Conservation (phyloP, 345 rosid genomes). For the Passiflora organensis region DNA sequence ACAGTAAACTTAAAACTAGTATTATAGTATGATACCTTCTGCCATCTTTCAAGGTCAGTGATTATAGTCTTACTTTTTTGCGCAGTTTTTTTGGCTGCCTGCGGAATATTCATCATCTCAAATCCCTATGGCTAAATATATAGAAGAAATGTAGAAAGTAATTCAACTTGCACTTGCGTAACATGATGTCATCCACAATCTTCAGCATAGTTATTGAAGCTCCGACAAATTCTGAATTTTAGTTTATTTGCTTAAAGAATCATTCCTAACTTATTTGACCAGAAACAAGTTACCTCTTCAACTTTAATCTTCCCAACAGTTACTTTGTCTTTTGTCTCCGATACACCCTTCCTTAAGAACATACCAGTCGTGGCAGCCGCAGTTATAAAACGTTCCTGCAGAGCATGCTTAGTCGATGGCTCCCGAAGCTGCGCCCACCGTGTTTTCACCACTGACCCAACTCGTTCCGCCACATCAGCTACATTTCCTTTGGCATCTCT, state of each 20-base stretch:
- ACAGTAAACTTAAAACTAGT: conserved; percentile 5
- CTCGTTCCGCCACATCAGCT: conserved; percentile 72
- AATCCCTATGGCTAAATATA: neutral
- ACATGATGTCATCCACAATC: too few species aligned
- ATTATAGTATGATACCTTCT: conserved; percentile 55
- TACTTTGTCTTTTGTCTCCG: conserved; percentile 88
- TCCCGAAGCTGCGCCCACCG: conserved; percentile 81
- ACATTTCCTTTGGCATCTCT: conserved; percentile 94
- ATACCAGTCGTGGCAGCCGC: conserved; percentile 92
- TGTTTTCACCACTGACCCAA: conserved; percentile 61
- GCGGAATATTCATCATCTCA: conserved; percentile 23
- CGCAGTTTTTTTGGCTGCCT: conserved; percentile 90
- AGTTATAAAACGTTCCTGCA: conserved; percentile 71
- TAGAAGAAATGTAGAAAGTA: neutral
- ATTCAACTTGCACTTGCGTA: too few species aligned
- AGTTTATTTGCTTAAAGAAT: too few species aligned
- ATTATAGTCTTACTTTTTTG: conserved; percentile 78
- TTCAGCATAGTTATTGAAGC: too few species aligned
- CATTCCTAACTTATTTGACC: too few species aligned
- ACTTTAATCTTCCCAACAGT: conserved; percentile 82
- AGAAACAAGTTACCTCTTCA: conserved; percentile 59
- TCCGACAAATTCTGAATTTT: too few species aligned
- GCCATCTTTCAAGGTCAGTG: conserved; percentile 94
- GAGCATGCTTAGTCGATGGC: conserved; percentile 76
- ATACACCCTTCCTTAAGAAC: conserved; percentile 69